A percentile compares a stretch with the other conserved stretches of the same genome.
These are phyloP conservation scores for Cercophora scortea DNA, from an alignment of 495 filamentous ascomycete genomes.

Conservation along the genomic window DNA sequence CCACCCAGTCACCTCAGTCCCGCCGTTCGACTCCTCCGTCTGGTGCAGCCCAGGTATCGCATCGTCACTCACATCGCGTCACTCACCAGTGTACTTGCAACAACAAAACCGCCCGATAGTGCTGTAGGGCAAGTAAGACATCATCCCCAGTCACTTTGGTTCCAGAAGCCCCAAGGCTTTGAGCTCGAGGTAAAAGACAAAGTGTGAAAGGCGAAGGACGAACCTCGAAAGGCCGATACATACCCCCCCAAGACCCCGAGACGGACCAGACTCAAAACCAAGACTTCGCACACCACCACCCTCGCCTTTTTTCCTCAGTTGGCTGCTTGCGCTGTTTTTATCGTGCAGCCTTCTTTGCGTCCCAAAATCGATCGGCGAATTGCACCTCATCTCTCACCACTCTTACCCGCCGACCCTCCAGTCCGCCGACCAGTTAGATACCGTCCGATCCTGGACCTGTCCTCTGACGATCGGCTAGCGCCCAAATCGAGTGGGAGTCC, in stretches of 20 bases:
- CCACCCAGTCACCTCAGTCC: background rate
- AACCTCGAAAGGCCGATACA: background rate
- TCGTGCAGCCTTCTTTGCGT: conserved; percentile 6
- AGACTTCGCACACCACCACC: background rate
- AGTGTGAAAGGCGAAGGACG: background rate
- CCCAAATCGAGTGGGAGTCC: conserved; percentile 2
- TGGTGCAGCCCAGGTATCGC: background rate
- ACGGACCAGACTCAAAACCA: background rate
- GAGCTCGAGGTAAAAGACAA: background rate
- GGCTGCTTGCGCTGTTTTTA: background rate
- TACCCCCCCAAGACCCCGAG: too few relatives aligned
- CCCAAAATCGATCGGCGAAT: conserved; percentile 24
- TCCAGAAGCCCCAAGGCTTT: background rate
- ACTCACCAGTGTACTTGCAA: too few relatives aligned
- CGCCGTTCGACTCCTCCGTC: too few relatives aligned
- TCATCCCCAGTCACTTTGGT: background rate
- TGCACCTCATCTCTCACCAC: conserved; percentile 15
- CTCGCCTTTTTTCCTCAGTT: background rate
- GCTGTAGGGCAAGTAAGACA: background rate
- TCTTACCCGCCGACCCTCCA: conserved; percentile 22
- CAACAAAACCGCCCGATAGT: too few relatives aligned
- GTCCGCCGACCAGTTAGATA: conserved; percentile 22
- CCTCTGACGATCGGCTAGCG: conserved; percentile 15
- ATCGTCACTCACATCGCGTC: background rate
- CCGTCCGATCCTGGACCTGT: conserved; percentile 5